phyloP scores from a whole-genome alignment of 1,284 basidiomycete genomes.

The Xerocomus amazonicus region DNA sequence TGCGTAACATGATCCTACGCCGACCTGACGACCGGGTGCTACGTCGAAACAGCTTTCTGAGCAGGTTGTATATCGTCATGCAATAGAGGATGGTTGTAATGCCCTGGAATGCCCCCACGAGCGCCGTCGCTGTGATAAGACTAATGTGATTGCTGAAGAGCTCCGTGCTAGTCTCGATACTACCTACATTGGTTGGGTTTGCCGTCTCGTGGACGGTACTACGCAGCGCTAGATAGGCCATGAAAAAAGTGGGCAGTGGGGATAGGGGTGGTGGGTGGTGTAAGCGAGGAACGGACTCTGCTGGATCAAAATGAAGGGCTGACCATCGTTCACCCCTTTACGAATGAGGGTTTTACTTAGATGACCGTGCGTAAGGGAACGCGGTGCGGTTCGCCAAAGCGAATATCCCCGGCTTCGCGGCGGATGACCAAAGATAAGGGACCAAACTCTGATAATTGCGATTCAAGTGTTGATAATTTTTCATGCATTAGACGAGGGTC shows the following conservation, averaged over 20 bases:
- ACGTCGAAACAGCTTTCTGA: conserved; percentile 19
- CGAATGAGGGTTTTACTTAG: conserved; percentile 15
- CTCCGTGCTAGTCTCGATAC: conserved; percentile 1
- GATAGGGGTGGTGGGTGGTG: conserved; percentile 8
- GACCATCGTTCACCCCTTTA: conserved; percentile 7
- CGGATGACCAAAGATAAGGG: neutral
- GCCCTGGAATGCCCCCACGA: conserved; percentile 24
- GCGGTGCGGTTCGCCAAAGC: neutral
- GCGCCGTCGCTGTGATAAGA: conserved; percentile 25
- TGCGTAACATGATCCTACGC: conserved; percentile 26
- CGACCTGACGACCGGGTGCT: conserved; percentile 1
- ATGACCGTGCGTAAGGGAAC: conserved; percentile 27
- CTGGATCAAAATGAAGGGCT: conserved; percentile 12
- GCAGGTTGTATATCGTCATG: conserved; percentile 18
- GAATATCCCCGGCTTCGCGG: neutral
- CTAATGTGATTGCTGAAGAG: conserved; percentile 22
- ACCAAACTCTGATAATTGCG: conserved; percentile 21
- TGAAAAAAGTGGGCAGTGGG: neutral
- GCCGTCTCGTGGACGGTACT: conserved; percentile 3
- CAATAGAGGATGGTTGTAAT: conserved; percentile 22
- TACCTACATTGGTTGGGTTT: conserved; percentile 5
- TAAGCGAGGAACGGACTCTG: neutral
- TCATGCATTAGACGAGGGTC: too few species aligned
- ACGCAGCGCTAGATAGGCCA: conserved; percentile 4
- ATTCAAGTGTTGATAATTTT: conserved; percentile 5